Percentiles rank a stretch among this genome's conserved stretches.
Evolutionary conservation across 208 protist genomes (phyloP).

Genomic region (Borovskyia barvae): DNA sequence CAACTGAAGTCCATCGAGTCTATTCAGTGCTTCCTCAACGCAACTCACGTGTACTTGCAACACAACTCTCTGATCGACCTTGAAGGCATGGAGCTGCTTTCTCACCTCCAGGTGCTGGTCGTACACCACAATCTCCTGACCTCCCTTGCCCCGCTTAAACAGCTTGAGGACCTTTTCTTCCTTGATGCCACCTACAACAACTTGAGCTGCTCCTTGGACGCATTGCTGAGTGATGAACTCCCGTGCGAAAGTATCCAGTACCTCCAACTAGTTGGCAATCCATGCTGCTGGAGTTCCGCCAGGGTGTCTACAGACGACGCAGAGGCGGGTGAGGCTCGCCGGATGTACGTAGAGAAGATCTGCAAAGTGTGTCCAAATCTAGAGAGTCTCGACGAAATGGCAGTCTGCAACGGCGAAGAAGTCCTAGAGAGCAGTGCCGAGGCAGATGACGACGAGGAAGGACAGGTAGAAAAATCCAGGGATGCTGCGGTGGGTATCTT

Average conservation of each 20-base stretch:
- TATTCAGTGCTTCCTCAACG: conserved; percentile 69
- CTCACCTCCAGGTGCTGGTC: conserved; percentile 63
- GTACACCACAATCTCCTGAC: conserved; percentile 70
- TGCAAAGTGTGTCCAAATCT: conserved; percentile 32
- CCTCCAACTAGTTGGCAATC: conserved; percentile 59
- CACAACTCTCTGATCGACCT: conserved; percentile 58
- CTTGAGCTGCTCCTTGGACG: conserved; percentile 26
- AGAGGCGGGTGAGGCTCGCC: neutral
- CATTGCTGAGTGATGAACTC: conserved; percentile 38
- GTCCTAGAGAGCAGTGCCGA: too few relatives aligned
- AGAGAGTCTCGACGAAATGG: conserved; percentile 43
- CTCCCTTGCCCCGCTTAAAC: conserved; percentile 43
- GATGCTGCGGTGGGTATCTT: neutral
- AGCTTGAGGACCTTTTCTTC: conserved; percentile 49
- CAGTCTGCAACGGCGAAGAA: conserved; percentile 9
- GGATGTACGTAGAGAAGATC: conserved; percentile 11
- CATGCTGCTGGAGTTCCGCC: too few relatives aligned
- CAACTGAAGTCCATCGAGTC: conserved; percentile 30
- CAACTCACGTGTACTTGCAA: conserved; percentile 77
- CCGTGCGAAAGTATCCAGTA: conserved; percentile 47
- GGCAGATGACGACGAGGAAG: conserved; percentile 10
- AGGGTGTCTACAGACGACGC: too few relatives aligned
- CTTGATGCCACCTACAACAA: conserved; percentile 63
- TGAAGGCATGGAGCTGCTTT: conserved; percentile 63
- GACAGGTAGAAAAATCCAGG: neutral